phyloP scores from a whole-genome alignment of 257 asterid species.

The Nicotiana otophora region DNA sequence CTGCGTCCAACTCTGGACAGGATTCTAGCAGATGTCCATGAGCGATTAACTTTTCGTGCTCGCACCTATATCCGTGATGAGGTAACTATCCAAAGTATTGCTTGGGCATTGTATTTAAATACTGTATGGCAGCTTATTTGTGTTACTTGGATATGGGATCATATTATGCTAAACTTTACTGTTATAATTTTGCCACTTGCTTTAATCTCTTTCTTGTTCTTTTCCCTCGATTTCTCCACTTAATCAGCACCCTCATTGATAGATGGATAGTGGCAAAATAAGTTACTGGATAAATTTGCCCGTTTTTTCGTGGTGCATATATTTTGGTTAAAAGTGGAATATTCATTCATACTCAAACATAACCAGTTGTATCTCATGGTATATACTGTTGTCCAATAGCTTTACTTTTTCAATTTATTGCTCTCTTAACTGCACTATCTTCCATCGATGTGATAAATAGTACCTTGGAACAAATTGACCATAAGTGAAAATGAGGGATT shows the following conservation, averaged over 20 bases:
- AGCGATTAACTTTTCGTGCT: conserved; percentile 93
- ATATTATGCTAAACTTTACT: neutral
- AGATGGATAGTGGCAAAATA: neutral
- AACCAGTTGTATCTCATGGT: neutral
- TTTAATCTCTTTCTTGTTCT: neutral
- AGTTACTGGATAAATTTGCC: neutral
- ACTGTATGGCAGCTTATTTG: neutral
- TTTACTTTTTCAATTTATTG: neutral
- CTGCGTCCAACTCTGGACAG: conserved; percentile 86
- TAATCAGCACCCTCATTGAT: neutral
- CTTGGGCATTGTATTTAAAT: neutral
- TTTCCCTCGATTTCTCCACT: neutral
- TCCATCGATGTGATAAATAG: neutral
- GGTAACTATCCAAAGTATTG: conserved; percentile 39
- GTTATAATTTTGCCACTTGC: neutral
- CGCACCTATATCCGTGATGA: conserved; percentile 93
- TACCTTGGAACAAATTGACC: neutral
- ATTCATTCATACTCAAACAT: neutral
- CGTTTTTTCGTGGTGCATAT: neutral
- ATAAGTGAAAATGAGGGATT: neutral
- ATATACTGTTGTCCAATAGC: neutral
- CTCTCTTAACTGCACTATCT: neutral
- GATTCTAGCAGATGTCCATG: conserved; percentile 93
- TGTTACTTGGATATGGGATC: neutral
- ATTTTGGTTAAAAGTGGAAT: neutral